Percentiles rank a stretch among this genome's conserved stretches.
phyloP scores from a whole-genome alignment of 331 rosid genomes.

The Cydonia oblonga region DNA sequence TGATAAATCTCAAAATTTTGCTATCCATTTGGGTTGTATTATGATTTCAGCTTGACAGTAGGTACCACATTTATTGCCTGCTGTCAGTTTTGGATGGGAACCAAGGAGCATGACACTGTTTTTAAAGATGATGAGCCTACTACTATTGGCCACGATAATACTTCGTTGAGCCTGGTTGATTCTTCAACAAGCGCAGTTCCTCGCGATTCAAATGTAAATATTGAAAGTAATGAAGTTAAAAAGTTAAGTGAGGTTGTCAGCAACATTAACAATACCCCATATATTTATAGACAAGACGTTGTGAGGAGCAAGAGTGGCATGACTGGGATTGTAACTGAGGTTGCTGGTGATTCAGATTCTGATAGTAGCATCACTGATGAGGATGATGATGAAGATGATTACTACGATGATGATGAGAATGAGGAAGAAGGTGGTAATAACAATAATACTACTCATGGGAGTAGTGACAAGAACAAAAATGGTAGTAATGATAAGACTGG shows the following conservation, averaged over 20 bases:
- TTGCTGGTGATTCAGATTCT: slow-evolving; percentile 83
- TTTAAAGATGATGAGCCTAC: slow-evolving; percentile 24
- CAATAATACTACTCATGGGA: slow-evolving; percentile 20
- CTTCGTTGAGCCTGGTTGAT: slow-evolving; percentile 17
- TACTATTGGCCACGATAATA: slow-evolving; percentile 19
- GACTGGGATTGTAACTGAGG: slow-evolving; percentile 87
- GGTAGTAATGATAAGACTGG: slow-evolving; percentile 33
- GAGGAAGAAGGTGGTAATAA: slow-evolving; percentile 34
- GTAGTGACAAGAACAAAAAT: slow-evolving; percentile 33
- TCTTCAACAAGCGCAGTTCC: slow-evolving; percentile 7
- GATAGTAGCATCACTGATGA: slow-evolving; percentile 61
- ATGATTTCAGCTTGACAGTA: slow-evolving; percentile 11
- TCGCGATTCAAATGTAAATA: slow-evolving; percentile 23
- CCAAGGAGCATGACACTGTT: slow-evolving; percentile 21
- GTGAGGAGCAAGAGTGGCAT: slow-evolving; percentile 48
- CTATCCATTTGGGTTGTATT: neutral
- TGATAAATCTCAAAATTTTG: neutral
- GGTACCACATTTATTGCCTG: slow-evolving; percentile 9
- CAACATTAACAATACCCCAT: slow-evolving; percentile 20
- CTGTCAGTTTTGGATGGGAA: slow-evolving; percentile 45
- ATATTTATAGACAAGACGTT: slow-evolving; percentile 73
- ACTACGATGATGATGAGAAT: slow-evolving; percentile 30
- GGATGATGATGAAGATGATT: slow-evolving; percentile 35
- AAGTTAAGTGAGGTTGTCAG: slow-evolving; percentile 22
- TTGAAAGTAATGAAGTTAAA: slow-evolving; percentile 34